These are phyloP conservation scores for Candolleomyces aberdarensis DNA, from an alignment of 768 basidiomycete genomes.

Conservation along the genomic window DNA sequence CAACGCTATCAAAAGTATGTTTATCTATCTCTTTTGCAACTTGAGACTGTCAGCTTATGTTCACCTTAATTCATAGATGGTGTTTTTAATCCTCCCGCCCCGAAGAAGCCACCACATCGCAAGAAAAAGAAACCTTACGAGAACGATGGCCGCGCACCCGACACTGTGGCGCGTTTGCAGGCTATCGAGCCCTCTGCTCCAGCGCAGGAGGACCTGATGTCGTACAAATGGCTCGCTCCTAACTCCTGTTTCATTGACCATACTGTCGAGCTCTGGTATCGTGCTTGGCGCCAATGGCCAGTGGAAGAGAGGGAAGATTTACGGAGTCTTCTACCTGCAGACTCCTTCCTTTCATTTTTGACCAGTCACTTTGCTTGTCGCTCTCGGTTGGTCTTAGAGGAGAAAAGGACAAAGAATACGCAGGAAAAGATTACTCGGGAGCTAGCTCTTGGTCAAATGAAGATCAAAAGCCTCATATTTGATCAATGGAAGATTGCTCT, in stretches of 20 bases:
- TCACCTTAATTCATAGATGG: neutral
- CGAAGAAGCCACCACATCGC: neutral
- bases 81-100: neutral
- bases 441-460: no score
- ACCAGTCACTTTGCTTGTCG: no score
- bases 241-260: neutral
- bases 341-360: no score
- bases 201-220: neutral
- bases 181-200: neutral
- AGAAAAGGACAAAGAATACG: no score
- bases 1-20: neutral
- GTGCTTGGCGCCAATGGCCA: neutral
- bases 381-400: no score
- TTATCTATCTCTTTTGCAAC: neutral
- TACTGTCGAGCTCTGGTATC: neutral
- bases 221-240: neutral
- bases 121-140: neutral
- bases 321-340: no score
- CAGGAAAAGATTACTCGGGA: no score
- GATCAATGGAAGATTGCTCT: no score
- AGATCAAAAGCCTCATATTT: no score
- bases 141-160: neutral
- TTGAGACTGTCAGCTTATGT: neutral
- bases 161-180: neutral
- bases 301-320: neutral